Conservation (phyloP, 345 rosid genomes). For the Pistacia integerrima region DNA sequence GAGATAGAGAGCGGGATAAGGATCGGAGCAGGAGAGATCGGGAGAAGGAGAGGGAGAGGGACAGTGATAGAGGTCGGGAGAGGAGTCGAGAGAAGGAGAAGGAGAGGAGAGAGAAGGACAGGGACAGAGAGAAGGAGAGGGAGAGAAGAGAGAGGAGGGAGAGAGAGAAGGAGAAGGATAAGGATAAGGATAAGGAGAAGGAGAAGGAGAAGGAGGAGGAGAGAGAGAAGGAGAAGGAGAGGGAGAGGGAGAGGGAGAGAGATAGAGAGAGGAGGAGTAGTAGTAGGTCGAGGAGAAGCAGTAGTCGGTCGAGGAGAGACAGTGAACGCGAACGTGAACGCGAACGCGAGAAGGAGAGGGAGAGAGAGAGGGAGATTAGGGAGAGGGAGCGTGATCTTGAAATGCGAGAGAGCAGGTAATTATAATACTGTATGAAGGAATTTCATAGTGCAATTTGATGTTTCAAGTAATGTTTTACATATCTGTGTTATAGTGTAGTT, state of each 20-base stretch:
- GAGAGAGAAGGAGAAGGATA: conserved; percentile 24
- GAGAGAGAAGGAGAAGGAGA: conserved; percentile 36
- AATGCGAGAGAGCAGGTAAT: conserved; percentile 54
- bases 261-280: conserved; percentile 31
- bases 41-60: conserved; percentile 50
- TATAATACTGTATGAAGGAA: not conserved
- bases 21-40: conserved; percentile 42
- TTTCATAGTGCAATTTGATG: not conserved
- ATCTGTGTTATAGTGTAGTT: no score
- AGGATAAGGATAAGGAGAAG: conserved; percentile 9
- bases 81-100: conserved; percentile 40
- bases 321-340: conserved; percentile 27
- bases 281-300: conserved; percentile 29
- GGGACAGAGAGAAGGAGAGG: conserved; percentile 44
- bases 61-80: conserved; percentile 38
- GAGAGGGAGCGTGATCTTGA: conserved; percentile 50
- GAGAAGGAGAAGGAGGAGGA: conserved; percentile 21
- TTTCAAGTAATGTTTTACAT: not conserved
- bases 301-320: conserved; percentile 39
- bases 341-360: conserved; percentile 39
- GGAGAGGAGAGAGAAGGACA: conserved; percentile 29
- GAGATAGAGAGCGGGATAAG: conserved; percentile 36
- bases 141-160: conserved; percentile 35
- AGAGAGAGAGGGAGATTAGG: conserved; percentile 34
- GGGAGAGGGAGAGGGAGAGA: conserved; percentile 16